Base-by-base conservation (phyloP, 31 red algal species). In the Bonnemaisonia californica region DNA sequence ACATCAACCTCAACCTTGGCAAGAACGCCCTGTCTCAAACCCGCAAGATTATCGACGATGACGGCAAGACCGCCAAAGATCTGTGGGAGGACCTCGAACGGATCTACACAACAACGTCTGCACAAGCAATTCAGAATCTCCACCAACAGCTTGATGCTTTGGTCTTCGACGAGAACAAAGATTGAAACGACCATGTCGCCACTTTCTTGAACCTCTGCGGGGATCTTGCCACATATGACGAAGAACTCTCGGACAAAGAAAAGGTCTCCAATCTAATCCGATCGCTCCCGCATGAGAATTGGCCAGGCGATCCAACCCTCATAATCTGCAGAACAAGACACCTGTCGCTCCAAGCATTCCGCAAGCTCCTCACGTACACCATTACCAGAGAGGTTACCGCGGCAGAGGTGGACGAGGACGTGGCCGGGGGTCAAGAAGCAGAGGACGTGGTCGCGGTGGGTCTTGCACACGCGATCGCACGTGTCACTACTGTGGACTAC, bases 51-150 rank as follows among this genome's bases (percentile, higher is more conserved):
- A 30, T 79, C 24, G 27, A 79, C 57, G 33, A 79, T 39, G 76
- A 79, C n/a, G 58, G 64, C 1, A 61, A 79, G 41, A 45, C 76
- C 2, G 76, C 76, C 3, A 63, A 64, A 64, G 76, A 79, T 2
- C 57, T 79, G 1, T 79, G 76, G 58, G 76, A 64, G 37, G 76
- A 79, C 3, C 76, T 79, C 1, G 4, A 64, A 45, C 58, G 76
- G 24, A 39, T 79, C 8, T 79, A 61, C 54, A 63, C 57, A 3
- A 41, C 76, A 8, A 33, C 56, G 1, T 63, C 35, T 24, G 23
- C 28, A 37, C 55, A 79, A 79, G 58, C 67, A n/a, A 38, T 42
- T 42, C 24, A 41, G 32, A 71, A 41, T 18, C 37, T 71, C 32
- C 4, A 38, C 1, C 31, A 71, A 51, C 7, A 51, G 16, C 45